phyloP scores from a whole-genome alignment of 257 asterid genomes.

The Solanum habrochaites region DNA sequence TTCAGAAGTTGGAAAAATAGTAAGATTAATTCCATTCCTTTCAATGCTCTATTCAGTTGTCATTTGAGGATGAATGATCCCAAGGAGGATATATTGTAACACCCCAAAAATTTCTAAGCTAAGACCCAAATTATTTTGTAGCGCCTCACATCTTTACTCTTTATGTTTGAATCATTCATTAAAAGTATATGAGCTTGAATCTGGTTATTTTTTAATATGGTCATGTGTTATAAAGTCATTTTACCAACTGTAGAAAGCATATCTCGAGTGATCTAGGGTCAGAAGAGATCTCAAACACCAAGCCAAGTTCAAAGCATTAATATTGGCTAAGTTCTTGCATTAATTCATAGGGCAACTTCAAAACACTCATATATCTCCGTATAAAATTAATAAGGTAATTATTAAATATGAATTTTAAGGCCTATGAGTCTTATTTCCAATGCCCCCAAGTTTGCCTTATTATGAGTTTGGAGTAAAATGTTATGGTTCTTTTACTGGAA shows the following conservation, averaged over 20 bases:
- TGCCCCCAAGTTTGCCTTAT: no score
- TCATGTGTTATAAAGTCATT: neutral
- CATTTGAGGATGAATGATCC: neutral
- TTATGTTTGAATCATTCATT: no score
- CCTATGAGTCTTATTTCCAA: no score
- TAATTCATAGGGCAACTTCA: neutral
- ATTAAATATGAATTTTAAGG: no score
- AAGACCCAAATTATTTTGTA: neutral
- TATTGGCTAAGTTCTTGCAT: neutral
- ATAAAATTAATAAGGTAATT: no score
- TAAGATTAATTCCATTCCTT: no score
- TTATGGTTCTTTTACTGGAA: no score
- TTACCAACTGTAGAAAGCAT: neutral
- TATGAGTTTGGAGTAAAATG: no score
- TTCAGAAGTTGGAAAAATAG: neutral
- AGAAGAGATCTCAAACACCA: neutral
- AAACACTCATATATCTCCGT: neutral
- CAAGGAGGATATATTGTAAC: no score
- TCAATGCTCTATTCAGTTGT: no score
- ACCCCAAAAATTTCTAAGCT: neutral
- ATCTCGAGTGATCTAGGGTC: neutral
- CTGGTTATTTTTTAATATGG: neutral
- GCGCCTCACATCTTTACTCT: neutral
- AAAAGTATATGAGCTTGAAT: neutral
- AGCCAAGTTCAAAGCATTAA: neutral